Evolutionary conservation across 768 basidiomycete species (phyloP).

Genomic region (Bullera alba): DNA sequence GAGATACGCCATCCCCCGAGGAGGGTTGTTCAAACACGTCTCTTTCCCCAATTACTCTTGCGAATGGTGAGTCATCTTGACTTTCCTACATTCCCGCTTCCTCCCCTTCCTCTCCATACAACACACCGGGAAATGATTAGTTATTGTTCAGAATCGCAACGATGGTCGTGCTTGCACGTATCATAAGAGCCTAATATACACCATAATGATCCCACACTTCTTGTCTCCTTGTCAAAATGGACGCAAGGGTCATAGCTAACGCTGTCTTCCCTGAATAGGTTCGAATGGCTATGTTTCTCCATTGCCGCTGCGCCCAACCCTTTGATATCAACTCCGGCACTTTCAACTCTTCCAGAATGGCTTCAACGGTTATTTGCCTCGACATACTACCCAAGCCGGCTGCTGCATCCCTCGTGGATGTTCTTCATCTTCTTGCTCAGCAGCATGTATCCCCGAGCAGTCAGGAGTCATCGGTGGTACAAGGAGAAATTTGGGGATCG

Average conservation of each 20-base stretch:
- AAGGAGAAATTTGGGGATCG: conserved; percentile 60
- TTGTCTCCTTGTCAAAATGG: no score
- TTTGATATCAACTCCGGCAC: conserved; percentile 6
- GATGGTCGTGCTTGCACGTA: no score
- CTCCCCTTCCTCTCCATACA: no score
- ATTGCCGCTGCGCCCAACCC: conserved; percentile 54
- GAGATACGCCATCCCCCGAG: conserved; percentile 55
- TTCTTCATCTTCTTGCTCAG: conserved; percentile 68
- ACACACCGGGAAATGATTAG: no score
- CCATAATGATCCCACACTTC: no score
- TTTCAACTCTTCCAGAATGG: not conserved
- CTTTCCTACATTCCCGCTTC: not conserved
- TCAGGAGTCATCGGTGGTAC: conserved; percentile 81
- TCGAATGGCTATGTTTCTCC: conserved; percentile 86
- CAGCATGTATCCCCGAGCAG: conserved; percentile 70
- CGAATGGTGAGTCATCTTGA: conserved; percentile 56
- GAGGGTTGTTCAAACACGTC: conserved; percentile 65
- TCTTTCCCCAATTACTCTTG: conserved; percentile 91
- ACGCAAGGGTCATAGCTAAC: no score
- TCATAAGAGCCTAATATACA: no score
- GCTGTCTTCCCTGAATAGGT: conserved; percentile 40
- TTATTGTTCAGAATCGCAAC: no score
- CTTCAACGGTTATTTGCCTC: no score
- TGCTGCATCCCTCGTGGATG: conserved; percentile 65
- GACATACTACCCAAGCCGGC: conserved; percentile 27